phyloP scores from a whole-genome alignment of 768 basidiomycete genomes.

The Kwoniella bestiolae region DNA sequence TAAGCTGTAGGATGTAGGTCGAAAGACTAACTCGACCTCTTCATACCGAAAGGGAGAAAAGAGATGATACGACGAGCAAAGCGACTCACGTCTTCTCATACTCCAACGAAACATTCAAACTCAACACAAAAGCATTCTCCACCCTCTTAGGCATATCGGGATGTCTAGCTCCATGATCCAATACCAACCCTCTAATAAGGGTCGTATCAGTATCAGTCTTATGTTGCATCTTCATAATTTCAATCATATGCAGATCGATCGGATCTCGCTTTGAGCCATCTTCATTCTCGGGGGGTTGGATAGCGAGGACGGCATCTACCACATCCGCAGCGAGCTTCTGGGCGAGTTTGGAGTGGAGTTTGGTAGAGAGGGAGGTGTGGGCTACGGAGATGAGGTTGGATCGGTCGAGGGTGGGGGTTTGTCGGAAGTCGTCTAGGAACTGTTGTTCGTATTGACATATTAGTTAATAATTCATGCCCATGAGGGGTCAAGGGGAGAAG shows the following conservation, averaged over 20 bases:
- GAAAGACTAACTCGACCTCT: too few relatives aligned
- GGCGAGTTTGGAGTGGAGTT: constrained; percentile 79
- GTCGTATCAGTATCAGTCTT: constrained; percentile 96
- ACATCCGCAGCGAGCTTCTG: constrained; percentile 87
- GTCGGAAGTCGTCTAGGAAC: constrained; percentile 93
- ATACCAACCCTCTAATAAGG: constrained; percentile 88
- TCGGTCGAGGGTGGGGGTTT: constrained; percentile 70
- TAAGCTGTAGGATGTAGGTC: too few relatives aligned
- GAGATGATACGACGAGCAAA: background rate
- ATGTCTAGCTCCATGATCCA: constrained; percentile 96
- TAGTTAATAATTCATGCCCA: too few relatives aligned
- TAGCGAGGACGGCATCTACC: constrained; percentile 91
- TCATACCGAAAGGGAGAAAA: too few relatives aligned
- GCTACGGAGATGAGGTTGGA: constrained; percentile 91
- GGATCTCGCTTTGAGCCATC: constrained; percentile 74
- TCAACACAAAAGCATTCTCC: constrained; percentile 93
- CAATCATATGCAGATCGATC: constrained; percentile 98
- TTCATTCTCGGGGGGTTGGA: constrained; percentile 65
- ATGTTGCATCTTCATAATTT: constrained; percentile 99
- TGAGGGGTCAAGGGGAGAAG: too few relatives aligned
- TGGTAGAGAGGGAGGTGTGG: constrained; percentile 92
- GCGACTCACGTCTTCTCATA: constrained; percentile 95
- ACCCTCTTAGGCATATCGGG: constrained; percentile 99
- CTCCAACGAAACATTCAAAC: constrained; percentile 94
- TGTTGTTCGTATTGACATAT: too few relatives aligned